phyloP scores from a whole-genome alignment of 306 rosid genomes.

The Malus sylvestris region DNA sequence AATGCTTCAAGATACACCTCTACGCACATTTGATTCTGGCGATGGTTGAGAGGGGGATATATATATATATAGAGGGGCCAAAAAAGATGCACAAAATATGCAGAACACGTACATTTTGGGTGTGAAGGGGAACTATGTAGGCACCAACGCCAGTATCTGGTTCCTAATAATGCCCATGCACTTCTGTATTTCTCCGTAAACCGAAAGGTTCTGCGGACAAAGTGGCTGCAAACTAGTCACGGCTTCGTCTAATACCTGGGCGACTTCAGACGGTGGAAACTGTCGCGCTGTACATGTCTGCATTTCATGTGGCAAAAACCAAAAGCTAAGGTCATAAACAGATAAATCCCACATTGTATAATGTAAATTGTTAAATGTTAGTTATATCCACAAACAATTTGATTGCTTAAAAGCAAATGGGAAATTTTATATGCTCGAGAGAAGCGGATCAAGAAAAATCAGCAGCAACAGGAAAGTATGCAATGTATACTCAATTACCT shows the following conservation, averaged over 20 bases:
- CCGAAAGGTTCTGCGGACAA: slow-evolving; percentile 63
- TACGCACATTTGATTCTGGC: neutral
- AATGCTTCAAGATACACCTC: neutral
- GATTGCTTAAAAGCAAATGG: neutral
- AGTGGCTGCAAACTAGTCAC: slow-evolving; percentile 67
- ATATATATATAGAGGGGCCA: neutral
- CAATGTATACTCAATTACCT: slow-evolving; percentile 35
- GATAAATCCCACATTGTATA: neutral
- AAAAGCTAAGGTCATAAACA: neutral
- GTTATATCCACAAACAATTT: neutral
- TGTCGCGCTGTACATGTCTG: slow-evolving; percentile 96
- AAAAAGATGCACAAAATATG: neutral
- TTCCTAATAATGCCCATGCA: slow-evolving; percentile 92
- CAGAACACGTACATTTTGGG: neutral
- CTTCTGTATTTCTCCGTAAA: slow-evolving; percentile 76
- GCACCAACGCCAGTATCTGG: slow-evolving; percentile 85
- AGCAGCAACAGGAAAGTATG: neutral
- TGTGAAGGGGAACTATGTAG: slow-evolving; percentile 32
- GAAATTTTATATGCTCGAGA: neutral
- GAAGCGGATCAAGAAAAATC: neutral
- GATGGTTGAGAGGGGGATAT: neutral
- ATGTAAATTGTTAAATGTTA: neutral
- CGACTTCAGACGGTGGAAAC: slow-evolving; percentile 86
- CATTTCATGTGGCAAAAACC: slow-evolving; percentile 27
- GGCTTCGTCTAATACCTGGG: slow-evolving; percentile 78